phyloP scores from a whole-genome alignment of 192 early-diverging fungal species.

The Coemansia sp. region DNA sequence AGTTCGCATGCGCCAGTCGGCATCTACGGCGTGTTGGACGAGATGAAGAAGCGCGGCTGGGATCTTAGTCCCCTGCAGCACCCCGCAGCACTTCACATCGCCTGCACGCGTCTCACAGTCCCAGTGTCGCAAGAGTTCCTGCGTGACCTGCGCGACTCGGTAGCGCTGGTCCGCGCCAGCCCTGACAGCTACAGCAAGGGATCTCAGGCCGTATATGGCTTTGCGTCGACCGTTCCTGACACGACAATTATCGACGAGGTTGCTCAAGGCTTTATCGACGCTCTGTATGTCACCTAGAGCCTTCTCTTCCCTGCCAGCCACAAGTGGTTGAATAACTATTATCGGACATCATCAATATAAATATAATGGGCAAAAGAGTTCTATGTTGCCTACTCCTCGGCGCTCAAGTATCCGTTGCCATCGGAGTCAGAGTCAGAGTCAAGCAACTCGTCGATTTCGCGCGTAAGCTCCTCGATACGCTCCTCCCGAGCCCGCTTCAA shows the following conservation, averaged over 20 bases:
- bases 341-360: background rate
- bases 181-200: constrained; percentile 66
- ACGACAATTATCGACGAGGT: constrained; percentile 83
- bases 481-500: constrained; percentile 33
- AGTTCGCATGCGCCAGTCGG: constrained; percentile 63
- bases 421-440: constrained; percentile 28
- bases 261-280: constrained; percentile 80
- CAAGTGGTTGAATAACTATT: background rate
- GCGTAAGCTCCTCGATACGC: constrained; percentile 40
- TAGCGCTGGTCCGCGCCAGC: constrained; percentile 62
- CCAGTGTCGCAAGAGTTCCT: constrained; percentile 67
- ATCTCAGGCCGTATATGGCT: constrained; percentile 88
- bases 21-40: constrained; percentile 80
- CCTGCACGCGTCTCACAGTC: constrained; percentile 79
- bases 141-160: constrained; percentile 70
- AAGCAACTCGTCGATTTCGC: constrained; percentile 47
- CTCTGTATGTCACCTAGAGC: constrained; percentile 63
- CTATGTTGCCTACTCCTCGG: constrained; percentile 4
- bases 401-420: constrained; percentile 10
- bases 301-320: background rate
- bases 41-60: constrained; percentile 78
- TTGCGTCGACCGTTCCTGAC: constrained; percentile 84
- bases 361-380: background rate
- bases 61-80: constrained; percentile 83
- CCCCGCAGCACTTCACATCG: constrained; percentile 85